Base-by-base conservation (phyloP, 768 basidiomycete species). In the Brasilioporus rufonigricans region DNA sequence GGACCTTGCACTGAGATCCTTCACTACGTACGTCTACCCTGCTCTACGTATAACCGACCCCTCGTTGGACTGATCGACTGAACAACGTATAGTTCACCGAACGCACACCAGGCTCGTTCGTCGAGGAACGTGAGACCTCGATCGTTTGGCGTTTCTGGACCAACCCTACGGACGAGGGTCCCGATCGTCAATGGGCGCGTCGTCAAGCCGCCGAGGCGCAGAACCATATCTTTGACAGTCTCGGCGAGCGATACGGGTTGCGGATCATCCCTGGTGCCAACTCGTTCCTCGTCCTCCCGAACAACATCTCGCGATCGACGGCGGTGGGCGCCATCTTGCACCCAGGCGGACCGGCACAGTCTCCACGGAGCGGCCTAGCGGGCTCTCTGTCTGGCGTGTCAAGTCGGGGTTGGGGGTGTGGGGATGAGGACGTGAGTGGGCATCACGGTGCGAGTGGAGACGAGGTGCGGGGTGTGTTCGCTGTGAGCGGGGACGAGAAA, bases 151-250 rank as follows among this genome's bases (percentile, higher is more conserved):
- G 90, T 0, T 94, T 87, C 78, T 91, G 87, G 86, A 87, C 84
- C 0, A 85, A 69, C 1, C 63, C 69, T 14, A 60, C 66, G 5
- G 71, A 76, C 33, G 78, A 83, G 35, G 71, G 74, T 38, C 68
- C 82, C 0, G 88, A 90, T 62, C 77, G 86, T 12, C 83, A 82
- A 52, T 94, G 92, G 92, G 92, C 91, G 0, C 80, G 87, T 31
- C 75, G 92, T 21, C 91, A 93, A 66, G 92, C 92, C 1, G 89
- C 90, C 0, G 91, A 93, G 67, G 92, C 92, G 21, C 92, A 93
- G 71, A 94, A 94, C 71, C 92, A 93, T 63, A 90, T 93, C 58
- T 93, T 91, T 65, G 91, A 92, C 68, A 88, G 86, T 61, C 83
- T 91, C 32, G 90, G 90, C 39, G 90, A 92, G 66, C 84, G 87